Evolutionary conservation across 345 rosid genomes (phyloP), one percentile per base, ranked within the genome.

Genomic region (Rhizophora apiculata): DNA sequence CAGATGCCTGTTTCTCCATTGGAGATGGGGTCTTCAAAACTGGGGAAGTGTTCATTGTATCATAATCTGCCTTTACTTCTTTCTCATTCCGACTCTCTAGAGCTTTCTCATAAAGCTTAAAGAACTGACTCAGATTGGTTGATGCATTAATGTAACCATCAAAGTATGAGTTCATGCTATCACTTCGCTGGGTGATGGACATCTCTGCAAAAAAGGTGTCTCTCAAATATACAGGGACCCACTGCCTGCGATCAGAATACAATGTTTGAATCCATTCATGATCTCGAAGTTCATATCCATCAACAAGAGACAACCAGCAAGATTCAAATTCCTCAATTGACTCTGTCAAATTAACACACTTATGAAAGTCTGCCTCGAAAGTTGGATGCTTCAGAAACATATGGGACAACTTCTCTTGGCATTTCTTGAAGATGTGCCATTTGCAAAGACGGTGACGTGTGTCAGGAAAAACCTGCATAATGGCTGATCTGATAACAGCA

Each of bases 1-100:
- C 73, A 6, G 93, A 89, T 55, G 88, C 93, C 81, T 91, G 97
- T 77, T 89, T 89, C 66, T 87, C 97, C 91, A 81, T 87, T 15
- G 96, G 93, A 70, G 97, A 91, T 15, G 89, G 86, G 26, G 91
- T 91, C 81, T 80, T 89, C 71, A 91, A 64, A 66, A 82, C 53
- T 6, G 93, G 85, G 51, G 75, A 75, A 31, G 84, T 72, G 77
- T 83, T 81, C 66, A 78, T 69, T 18, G 91, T 83, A 71, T 89
- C 96, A 60, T 81, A 83, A 76, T 91, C 96, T 29, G 92, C 95
- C 77, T 86, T 89, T 49, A 89, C 63, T 71, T 89, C 97, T 74
- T 85, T 89, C 48, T 86, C 97, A 60, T 83, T 86, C 91, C 95
- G 85, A 54, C 72, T 77, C 52, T 81, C 79, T 62, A 85, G 68